Base-by-base conservation (phyloP, 2,329 filamentous ascomycete genomes). In the Colletotrichum shisoi region DNA sequence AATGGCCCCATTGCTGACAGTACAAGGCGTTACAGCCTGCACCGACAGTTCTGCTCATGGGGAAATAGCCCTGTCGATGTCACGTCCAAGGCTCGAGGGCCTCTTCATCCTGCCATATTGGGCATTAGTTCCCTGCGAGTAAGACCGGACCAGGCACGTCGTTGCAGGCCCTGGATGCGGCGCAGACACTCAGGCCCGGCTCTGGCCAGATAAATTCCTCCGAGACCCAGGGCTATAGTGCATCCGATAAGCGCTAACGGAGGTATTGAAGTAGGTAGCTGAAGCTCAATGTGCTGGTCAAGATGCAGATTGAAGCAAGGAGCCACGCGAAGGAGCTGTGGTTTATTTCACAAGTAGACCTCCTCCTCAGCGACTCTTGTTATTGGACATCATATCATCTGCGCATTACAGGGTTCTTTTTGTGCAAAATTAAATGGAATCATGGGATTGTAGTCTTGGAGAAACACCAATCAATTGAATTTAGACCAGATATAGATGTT, bases 91-190 rank as follows among this genome's bases (percentile, higher is more conserved):
- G 46, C 62, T n/a, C 48, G 19, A 40, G 39, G 48, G 51, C 31
- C 24, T 61, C 8, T 46, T 6, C 21, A 34, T 45, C 63, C 59
- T 67, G 34, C 63, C 63, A n/a, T 12, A 57, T 63, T 21, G 37
- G 44, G 63, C 6, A 11, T 34, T 63, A 67, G 52, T 21, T n/a
- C 21, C 21, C 59, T 63, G 59, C 59, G 37, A 13, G 59, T 63
- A 46, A 67, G 63, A 62, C 45, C 12, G 17, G 56, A 24, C 27
- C 42, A 24, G 13, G 11, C 19, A 15, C 31, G 13, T 13, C 17
- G n/a, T 15, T 7, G 27, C n/a, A 39, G 34, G 17, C 34, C n/a
- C 34, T 21, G 48, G 13, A 31, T 34, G 21, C 34, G 17, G 34
- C 21, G 21, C 37, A 17, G 52, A 21, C 17, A 57, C 8, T 12